These are phyloP conservation scores for Metschnikowia lunata DNA, from an alignment of 805 yeast genomes.

Conservation along the genomic window DNA sequence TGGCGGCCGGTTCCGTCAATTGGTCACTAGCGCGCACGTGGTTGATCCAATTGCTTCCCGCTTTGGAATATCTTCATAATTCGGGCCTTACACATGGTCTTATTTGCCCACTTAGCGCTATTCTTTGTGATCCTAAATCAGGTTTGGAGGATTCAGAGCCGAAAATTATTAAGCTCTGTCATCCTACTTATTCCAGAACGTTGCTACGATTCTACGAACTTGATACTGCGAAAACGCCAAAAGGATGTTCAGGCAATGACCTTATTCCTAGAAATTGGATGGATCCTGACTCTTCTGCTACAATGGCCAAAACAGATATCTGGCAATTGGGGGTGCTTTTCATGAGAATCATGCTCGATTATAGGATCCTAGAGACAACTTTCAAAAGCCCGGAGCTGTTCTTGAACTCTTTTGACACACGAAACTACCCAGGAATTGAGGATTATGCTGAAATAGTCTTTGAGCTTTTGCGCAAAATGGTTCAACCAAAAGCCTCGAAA, in stretches of 20 bases:
- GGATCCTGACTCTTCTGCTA: conserved; percentile 67
- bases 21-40: conserved; percentile 79
- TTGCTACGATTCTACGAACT: conserved; percentile 25
- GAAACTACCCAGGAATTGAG: conserved; percentile 49
- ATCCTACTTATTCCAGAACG: conserved; percentile 47
- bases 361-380: conserved; percentile 59
- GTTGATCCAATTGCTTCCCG: conserved; percentile 83
- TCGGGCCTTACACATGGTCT: conserved; percentile 75
- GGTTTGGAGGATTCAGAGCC: conserved; percentile 21
- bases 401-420: conserved; percentile 19
- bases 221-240: background rate
- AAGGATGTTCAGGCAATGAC: conserved; percentile 7
- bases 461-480: conserved; percentile 63
- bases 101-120: conserved; percentile 54
- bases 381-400: conserved; percentile 46
- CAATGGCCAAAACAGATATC: conserved; percentile 75
- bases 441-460: conserved; percentile 63
- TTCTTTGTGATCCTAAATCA: conserved; percentile 33
- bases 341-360: conserved; percentile 35
- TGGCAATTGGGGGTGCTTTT: conserved; percentile 89
- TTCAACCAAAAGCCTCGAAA: conserved; percentile 60
- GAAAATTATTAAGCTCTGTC: conserved; percentile 53
- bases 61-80: conserved; percentile 79
- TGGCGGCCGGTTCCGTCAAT: conserved; percentile 62
- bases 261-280: conserved; percentile 49